phyloP scores from a whole-genome alignment of 1,139 yeast species.

The Sugiyamaella xylanicola region DNA sequence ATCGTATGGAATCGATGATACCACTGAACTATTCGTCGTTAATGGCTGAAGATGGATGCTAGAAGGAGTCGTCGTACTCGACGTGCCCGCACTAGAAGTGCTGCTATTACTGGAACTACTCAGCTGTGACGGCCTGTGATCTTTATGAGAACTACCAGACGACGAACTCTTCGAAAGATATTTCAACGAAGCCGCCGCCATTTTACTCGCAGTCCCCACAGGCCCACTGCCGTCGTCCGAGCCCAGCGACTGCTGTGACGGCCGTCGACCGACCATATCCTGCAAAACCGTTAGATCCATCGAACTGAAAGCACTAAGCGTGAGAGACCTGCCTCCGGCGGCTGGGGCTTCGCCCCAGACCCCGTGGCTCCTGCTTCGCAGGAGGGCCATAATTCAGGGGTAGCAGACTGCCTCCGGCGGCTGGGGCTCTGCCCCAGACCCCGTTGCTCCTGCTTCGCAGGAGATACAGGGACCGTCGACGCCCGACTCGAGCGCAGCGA shows the following conservation, averaged over 20 bases:
- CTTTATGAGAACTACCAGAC: slow-evolving; percentile 13
- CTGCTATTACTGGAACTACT: slow-evolving; percentile 15
- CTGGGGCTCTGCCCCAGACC: neutral
- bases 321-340: slow-evolving; percentile 1
- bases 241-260: slow-evolving; percentile 22
- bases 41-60: slow-evolving; percentile 10
- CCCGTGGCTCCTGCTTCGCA: neutral
- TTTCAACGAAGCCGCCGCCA: slow-evolving; percentile 15
- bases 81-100: slow-evolving; percentile 4
- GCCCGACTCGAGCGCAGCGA: neutral
- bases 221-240: slow-evolving; percentile 19
- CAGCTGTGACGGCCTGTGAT: slow-evolving; percentile 15
- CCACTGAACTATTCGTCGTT: slow-evolving; percentile 11
- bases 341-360: neutral
- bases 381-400: too few relatives aligned
- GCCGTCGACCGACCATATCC: slow-evolving; percentile 20
- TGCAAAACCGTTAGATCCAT: too few relatives aligned
- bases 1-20: slow-evolving; percentile 33
- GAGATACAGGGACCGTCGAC: neutral
- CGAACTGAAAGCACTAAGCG: too few relatives aligned
- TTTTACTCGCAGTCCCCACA: slow-evolving; percentile 6
- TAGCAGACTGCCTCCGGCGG: neutral
- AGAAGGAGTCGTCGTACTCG: slow-evolving; percentile 7
- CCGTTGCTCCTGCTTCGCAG: neutral
- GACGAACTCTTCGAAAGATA: slow-evolving; percentile 12